These are phyloP conservation scores for Aspergillus tamarii DNA, from an alignment of 2,329 filamentous ascomycete genomes.

Conservation along the genomic window DNA sequence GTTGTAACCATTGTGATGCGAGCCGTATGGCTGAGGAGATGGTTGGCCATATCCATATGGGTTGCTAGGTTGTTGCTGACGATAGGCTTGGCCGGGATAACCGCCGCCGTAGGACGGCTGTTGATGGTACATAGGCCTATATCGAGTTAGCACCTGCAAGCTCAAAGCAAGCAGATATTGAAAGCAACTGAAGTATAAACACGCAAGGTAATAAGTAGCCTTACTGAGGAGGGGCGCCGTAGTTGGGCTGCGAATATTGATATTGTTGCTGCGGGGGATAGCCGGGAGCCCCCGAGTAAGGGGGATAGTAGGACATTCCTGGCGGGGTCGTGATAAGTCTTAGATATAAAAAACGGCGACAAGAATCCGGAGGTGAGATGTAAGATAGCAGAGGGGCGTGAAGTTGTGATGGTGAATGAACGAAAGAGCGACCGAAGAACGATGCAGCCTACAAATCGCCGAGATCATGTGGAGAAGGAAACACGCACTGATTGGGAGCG, in stretches of 20 bases:
- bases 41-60: constrained; percentile 51
- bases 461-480: constrained; percentile 20
- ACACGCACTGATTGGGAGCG: constrained; percentile 2
- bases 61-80: constrained; percentile 44
- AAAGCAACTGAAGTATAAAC: background rate
- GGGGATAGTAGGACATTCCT: constrained; percentile 67
- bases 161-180: background rate
- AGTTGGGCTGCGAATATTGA: constrained; percentile 35
- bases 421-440: constrained; percentile 20
- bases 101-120: constrained; percentile 38
- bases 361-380: constrained; percentile 10
- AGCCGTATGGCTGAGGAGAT: constrained; percentile 42
- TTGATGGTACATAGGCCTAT: constrained; percentile 39
- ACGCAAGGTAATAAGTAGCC: constrained; percentile 13
- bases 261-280: constrained; percentile 53
- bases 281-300: constrained; percentile 59
- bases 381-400: constrained; percentile 7
- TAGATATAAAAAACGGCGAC: constrained; percentile 9
- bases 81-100: constrained; percentile 42
- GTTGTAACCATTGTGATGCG: constrained; percentile 39
- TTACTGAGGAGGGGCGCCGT: constrained; percentile 46
- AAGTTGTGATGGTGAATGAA: background rate
- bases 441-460: constrained; percentile 22
- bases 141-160: background rate
- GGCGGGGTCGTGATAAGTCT: constrained; percentile 14